Evolutionary conservation across 495 filamentous ascomycete genomes (phyloP).

Genomic region (Tuber indicum): DNA sequence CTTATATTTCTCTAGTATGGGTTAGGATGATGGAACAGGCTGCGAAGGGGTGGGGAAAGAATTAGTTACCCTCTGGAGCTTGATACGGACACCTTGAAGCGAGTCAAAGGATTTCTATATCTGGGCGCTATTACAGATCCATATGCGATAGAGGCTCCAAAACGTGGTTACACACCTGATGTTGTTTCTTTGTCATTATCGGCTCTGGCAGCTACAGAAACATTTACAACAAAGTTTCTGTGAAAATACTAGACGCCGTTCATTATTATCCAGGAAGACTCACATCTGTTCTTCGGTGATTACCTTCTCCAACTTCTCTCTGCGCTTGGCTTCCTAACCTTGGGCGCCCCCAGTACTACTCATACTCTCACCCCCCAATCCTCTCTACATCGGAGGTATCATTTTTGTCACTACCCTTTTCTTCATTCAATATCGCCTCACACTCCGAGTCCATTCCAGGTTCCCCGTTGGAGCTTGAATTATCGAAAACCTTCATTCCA

Average conservation of each 20-base stretch:
- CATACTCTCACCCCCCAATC: slow-evolving; percentile 5
- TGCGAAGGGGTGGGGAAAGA: too few species aligned
- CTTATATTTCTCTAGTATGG: too few species aligned
- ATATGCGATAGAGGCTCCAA: not conserved
- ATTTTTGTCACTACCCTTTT: slow-evolving; percentile 41
- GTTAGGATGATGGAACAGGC: too few species aligned
- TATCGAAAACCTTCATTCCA: too few species aligned
- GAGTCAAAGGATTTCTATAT: slow-evolving; percentile 62
- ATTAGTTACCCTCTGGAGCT: too few species aligned
- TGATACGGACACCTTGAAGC: slow-evolving; percentile 48
- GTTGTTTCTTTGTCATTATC: slow-evolving; percentile 75
- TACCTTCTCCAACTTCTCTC: slow-evolving; percentile 58
- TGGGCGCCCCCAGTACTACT: too few species aligned
- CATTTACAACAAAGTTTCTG: slow-evolving; percentile 55
- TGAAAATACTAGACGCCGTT: slow-evolving; percentile 6
- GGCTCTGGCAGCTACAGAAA: slow-evolving; percentile 64
- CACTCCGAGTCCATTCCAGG: slow-evolving; percentile 14
- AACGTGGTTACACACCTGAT: slow-evolving; percentile 47
- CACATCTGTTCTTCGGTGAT: slow-evolving; percentile 64
- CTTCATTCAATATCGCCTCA: slow-evolving; percentile 8
- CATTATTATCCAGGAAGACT: not conserved
- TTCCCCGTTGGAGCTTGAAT: too few species aligned
- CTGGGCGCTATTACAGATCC: not conserved
- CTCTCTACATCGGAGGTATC: slow-evolving; percentile 33
- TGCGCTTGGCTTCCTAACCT: slow-evolving; percentile 33